phyloP scores from a whole-genome alignment of 2,329 filamentous ascomycete species.

The Fusarium anguioides region DNA sequence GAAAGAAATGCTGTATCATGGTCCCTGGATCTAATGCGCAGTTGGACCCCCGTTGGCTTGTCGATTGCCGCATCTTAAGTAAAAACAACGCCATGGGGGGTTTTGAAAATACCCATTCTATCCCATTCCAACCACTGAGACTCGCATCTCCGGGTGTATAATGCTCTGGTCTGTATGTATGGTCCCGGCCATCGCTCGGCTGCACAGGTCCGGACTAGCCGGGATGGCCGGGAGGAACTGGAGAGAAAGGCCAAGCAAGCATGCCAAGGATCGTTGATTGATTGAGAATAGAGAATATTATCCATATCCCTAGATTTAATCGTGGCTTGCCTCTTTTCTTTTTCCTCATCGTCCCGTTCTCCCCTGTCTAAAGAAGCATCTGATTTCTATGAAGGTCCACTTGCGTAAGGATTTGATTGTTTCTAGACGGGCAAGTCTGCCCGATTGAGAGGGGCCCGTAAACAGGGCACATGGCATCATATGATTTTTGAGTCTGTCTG shows the following conservation, averaged over 20 bases:
- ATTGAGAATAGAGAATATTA: neutral
- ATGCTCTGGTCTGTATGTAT: constrained; percentile 17
- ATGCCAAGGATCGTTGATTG: neutral
- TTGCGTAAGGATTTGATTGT: constrained; percentile 9
- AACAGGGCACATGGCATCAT: constrained; percentile 41
- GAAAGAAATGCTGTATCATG: neutral
- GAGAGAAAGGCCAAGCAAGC: neutral
- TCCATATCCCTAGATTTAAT: constrained; percentile 8
- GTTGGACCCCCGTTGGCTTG: constrained; percentile 19
- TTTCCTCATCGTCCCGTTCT: constrained; percentile 14
- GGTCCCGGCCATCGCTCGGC: constrained; percentile 27
- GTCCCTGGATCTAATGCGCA: constrained; percentile 10
- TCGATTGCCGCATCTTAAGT: constrained; percentile 27
- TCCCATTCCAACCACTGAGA: constrained; percentile 10
- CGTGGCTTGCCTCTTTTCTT: constrained; percentile 16
- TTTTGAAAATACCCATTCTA: constrained; percentile 9
- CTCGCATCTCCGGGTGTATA: constrained; percentile 18
- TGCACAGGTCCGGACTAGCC: constrained; percentile 35
- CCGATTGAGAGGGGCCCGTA: constrained; percentile 36
- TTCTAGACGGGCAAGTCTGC: constrained; percentile 37
- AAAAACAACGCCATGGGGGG: constrained; percentile 26
- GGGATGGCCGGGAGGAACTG: constrained; percentile 1
- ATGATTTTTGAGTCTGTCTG: constrained; percentile 34
- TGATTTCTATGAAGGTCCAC: constrained; percentile 24
- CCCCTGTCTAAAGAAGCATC: constrained; percentile 25